Conservation (phyloP, 2,329 filamentous ascomycete species). For the Fusarium sp. region DNA sequence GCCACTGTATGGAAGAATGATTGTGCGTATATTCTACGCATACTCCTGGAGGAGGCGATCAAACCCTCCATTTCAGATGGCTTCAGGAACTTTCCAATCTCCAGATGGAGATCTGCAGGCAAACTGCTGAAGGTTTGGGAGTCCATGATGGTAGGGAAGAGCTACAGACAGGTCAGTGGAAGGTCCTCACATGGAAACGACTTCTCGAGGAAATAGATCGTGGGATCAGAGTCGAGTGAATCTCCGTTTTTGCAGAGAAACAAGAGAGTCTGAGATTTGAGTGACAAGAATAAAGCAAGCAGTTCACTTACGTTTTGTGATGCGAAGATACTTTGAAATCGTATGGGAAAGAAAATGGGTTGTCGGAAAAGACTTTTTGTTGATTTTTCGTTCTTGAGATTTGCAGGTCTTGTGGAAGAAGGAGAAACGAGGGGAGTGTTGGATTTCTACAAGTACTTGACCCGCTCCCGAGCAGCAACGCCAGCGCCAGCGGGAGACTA, state of each 20-base stretch:
- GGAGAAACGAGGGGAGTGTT: neutral
- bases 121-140: too few relatives aligned
- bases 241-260: neutral
- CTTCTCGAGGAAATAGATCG: neutral
- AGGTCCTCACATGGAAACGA: neutral
- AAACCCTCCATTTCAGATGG: neutral
- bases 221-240: too few relatives aligned
- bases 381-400: too few relatives aligned
- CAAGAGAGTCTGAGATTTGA: too few relatives aligned
- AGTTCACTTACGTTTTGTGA: neutral
- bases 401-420: neutral
- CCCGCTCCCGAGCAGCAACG: neutral
- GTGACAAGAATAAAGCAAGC: neutral
- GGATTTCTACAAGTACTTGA: too few relatives aligned
- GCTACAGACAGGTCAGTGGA: neutral
- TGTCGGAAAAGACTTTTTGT: too few relatives aligned
- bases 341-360: too few relatives aligned
- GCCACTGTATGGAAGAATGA: neutral
- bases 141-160: too few relatives aligned
- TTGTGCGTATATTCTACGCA: rapidly evolving
- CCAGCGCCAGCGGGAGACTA: neutral
- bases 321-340: too few relatives aligned
- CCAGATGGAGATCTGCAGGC: neutral
- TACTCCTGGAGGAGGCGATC: rapidly evolving
- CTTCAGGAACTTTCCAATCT: neutral